A percentile compares a stretch with the other conserved stretches of the same genome.
Conservation (phyloP, 1,139 yeast genomes). For the Candida sanyaensis region DNA sequence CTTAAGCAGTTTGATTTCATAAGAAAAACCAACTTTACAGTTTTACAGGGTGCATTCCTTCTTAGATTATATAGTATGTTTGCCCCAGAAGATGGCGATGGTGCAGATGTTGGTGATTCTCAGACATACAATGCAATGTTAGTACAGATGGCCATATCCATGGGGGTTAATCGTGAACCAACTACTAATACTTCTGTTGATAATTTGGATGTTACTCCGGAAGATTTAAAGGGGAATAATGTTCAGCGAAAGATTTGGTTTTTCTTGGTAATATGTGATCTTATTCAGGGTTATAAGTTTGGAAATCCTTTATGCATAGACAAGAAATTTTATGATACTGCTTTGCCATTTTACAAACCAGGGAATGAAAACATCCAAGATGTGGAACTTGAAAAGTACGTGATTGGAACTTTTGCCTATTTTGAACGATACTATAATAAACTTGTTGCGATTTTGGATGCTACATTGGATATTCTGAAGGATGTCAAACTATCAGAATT, state of each 20-base stretch:
- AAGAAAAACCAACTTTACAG: constrained; percentile 48
- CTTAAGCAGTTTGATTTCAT: constrained; percentile 52
- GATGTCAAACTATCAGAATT: constrained; percentile 23
- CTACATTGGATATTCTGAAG: constrained; percentile 24
- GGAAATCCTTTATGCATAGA: constrained; percentile 31
- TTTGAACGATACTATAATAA: constrained; percentile 25
- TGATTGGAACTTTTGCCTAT: constrained; percentile 23
- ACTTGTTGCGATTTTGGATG: constrained; percentile 24
- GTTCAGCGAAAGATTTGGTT: constrained; percentile 59
- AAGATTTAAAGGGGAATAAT: constrained; percentile 32
- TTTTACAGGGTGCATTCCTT: constrained; percentile 49
- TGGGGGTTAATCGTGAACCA: constrained; percentile 51
- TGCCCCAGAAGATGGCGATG: constrained; percentile 57
- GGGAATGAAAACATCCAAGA: constrained; percentile 35
- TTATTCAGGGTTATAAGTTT: constrained; percentile 27
- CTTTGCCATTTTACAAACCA: constrained; percentile 24
- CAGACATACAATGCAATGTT: constrained; percentile 38
- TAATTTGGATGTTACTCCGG: constrained; percentile 15
- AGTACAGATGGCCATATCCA: constrained; percentile 43
- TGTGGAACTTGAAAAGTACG: constrained; percentile 28
- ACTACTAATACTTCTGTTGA: constrained; percentile 14
- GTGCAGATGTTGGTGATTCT: constrained; percentile 47
- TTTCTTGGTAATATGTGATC: constrained; percentile 33
- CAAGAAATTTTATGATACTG: constrained; percentile 26
- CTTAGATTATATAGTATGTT: constrained; percentile 39